These are phyloP conservation scores for Globisporangium paroecandrum DNA, from an alignment of 352 stramenopile genomes.

Conservation along the genomic window DNA sequence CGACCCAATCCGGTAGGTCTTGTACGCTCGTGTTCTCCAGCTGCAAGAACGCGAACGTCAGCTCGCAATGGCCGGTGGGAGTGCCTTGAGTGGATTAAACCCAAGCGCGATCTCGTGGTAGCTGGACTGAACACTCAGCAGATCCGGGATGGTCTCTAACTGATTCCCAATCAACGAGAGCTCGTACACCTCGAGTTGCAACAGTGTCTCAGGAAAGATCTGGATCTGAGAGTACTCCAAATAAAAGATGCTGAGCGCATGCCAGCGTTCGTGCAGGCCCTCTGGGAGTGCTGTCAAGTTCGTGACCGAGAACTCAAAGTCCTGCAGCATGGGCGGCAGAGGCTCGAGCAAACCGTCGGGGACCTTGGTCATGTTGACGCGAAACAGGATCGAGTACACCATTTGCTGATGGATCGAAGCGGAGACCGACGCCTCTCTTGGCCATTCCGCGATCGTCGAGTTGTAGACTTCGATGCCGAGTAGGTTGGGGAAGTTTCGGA, in stretches of 20 bases:
- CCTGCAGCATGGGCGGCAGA: conserved; percentile 18
- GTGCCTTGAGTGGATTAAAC: conserved; percentile 19
- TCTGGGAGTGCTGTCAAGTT: conserved; percentile 23
- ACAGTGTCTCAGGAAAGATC: conserved; percentile 1
- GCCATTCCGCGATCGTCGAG: conserved; percentile 25
- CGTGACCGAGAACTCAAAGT: conserved; percentile 26
- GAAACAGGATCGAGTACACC: conserved; percentile 24
- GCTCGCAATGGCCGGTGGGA: conserved; percentile 13
- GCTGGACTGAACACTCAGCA: not conserved
- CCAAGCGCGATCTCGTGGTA: conserved; percentile 27
- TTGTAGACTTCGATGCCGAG: conserved; percentile 40
- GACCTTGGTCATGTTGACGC: conserved; percentile 29
- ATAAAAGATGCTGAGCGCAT: conserved; percentile 21
- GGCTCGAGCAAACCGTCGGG: conserved; percentile 21
- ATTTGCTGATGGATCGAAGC: conserved; percentile 18
- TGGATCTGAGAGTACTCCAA: conserved; percentile 21
- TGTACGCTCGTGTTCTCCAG: conserved; percentile 18
- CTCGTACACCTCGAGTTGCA: conserved; percentile 11
- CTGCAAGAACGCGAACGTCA: conserved; percentile 20
- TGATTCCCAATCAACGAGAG: conserved; percentile 17
- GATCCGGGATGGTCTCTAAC: conserved; percentile 12
- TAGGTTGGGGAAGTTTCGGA: conserved; percentile 25
- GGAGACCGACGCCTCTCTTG: conserved; percentile 18
- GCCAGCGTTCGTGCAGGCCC: conserved; percentile 20
- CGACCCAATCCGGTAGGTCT: conserved; percentile 18